phyloP scores from a whole-genome alignment of 164 flowering plant species.

The Stephania yunnanensis region DNA sequence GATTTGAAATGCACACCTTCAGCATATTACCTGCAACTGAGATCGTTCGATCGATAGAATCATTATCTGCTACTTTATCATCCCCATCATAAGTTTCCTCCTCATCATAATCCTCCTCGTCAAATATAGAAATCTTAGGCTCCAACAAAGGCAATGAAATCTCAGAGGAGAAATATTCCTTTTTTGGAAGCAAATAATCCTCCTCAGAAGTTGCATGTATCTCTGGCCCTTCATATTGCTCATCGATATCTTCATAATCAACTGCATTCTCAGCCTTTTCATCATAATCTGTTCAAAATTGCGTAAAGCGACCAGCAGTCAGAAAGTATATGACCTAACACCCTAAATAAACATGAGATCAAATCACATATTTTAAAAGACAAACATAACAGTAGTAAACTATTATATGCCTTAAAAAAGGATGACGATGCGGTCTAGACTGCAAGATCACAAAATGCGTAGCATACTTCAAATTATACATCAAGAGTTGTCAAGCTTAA shows the following conservation, averaged over 20 bases:
- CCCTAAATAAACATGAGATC: not conserved
- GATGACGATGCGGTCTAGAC: not conserved
- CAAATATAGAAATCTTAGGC: conserved; percentile 52
- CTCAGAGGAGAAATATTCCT: conserved; percentile 51
- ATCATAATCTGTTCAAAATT: conserved; percentile 59
- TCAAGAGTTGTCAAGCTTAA: not conserved
- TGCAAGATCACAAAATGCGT: not conserved
- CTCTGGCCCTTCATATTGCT: conserved; percentile 97
- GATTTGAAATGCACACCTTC: not conserved
- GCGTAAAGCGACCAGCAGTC: not conserved
- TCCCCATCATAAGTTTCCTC: conserved; percentile 59
- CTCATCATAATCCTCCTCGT: conserved; percentile 94
- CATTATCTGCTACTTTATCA: conserved; percentile 28
- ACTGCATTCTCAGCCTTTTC: conserved; percentile 94
- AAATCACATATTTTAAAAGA: not conserved
- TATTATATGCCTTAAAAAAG: not conserved
- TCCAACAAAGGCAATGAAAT: conserved; percentile 39
- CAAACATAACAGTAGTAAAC: not conserved
- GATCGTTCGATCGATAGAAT: conserved; percentile 22
- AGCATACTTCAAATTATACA: not conserved
- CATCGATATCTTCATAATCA: conserved; percentile 94
- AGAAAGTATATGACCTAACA: not conserved
- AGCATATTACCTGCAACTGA: conserved; percentile 36
- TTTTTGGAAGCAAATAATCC: conserved; percentile 68
- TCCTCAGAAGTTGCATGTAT: conserved; percentile 68